phyloP scores from a whole-genome alignment of 2,329 filamentous ascomycete species.

The Aspergillus sojae region DNA sequence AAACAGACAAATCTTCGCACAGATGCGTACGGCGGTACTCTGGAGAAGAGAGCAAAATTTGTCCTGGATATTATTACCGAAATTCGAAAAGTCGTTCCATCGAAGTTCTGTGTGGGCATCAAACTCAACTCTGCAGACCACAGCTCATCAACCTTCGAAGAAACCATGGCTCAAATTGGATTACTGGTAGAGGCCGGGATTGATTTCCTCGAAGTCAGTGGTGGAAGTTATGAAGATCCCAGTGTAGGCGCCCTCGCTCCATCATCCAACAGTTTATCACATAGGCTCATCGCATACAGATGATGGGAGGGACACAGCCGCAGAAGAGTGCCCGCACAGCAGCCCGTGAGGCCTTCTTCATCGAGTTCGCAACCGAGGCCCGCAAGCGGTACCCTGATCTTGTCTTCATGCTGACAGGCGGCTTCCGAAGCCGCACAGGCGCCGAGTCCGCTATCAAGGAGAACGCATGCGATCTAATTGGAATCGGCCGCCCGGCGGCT shows the following conservation, averaged over 20 bases:
- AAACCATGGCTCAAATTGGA: conserved; percentile 61
- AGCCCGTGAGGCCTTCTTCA: conserved; percentile 68
- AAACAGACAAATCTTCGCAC: conserved; percentile 49
- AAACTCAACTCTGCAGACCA: conserved; percentile 57
- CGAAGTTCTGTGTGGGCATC: conserved; percentile 50
- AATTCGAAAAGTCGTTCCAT: conserved; percentile 45
- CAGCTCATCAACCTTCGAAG: conserved; percentile 42
- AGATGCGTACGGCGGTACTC: conserved; percentile 52
- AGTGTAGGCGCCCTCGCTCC: conserved; percentile 37
- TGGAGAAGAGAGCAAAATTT: conserved; percentile 50
- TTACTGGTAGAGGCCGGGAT: conserved; percentile 48
- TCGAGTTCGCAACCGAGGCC: conserved; percentile 63
- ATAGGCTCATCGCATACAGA: conserved; percentile 20
- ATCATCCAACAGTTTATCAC: neutral
- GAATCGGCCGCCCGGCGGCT: conserved; percentile 51
- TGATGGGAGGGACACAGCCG: conserved; percentile 36
- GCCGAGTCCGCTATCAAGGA: conserved; percentile 53
- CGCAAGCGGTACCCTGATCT: conserved; percentile 49
- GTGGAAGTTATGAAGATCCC: conserved; percentile 62
- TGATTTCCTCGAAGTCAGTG: conserved; percentile 71
- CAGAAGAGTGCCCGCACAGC: conserved; percentile 48
- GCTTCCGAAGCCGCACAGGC: conserved; percentile 58
- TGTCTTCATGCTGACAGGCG: conserved; percentile 63
- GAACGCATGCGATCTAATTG: conserved; percentile 54
- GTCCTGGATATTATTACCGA: conserved; percentile 49